Conservation (phyloP, 768 basidiomycete genomes). For the Gloeophyllum trabeum region DNA sequence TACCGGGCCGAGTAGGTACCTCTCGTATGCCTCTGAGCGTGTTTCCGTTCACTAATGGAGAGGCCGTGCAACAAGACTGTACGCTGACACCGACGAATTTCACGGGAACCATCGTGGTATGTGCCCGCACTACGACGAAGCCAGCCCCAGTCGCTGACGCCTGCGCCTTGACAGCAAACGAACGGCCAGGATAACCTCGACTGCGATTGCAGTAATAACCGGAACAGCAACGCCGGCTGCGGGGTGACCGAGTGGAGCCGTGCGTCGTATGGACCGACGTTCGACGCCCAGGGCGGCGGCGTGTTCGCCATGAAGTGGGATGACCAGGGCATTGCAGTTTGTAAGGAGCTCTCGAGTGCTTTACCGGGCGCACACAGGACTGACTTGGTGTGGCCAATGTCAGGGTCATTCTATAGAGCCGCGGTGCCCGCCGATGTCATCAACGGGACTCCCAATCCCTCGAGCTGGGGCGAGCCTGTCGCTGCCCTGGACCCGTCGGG, state of each 20-base stretch:
- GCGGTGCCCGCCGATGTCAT: slow-evolving; percentile 61
- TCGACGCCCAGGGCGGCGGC: slow-evolving; percentile 73
- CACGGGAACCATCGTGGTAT: slow-evolving; percentile 52
- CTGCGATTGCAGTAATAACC: slow-evolving; percentile 36
- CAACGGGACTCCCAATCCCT: slow-evolving; percentile 50
- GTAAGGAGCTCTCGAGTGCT: slow-evolving; percentile 47
- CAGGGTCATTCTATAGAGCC: slow-evolving; percentile 78
- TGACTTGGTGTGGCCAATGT: background rate
- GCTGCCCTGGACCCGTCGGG: slow-evolving; percentile 40
- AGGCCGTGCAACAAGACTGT: slow-evolving; percentile 51
- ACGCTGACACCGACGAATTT: slow-evolving; percentile 42
- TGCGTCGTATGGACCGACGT: slow-evolving; percentile 75
- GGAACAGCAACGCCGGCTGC: slow-evolving; percentile 60
- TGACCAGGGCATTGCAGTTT: slow-evolving; percentile 60
- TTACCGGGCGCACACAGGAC: background rate
- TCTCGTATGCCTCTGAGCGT: background rate
- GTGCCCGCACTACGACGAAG: slow-evolving; percentile 12
- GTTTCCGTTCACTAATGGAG: too few relatives aligned
- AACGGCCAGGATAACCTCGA: slow-evolving; percentile 39
- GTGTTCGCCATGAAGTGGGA: slow-evolving; percentile 91
- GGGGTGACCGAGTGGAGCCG: slow-evolving; percentile 70
- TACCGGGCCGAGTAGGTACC: slow-evolving; percentile 43
- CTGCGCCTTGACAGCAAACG: slow-evolving; percentile 21
- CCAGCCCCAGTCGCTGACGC: background rate
- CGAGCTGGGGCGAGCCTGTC: slow-evolving; percentile 57